Base-by-base conservation (phyloP, 1,139 yeast species). In the Taphrina deformans region DNA sequence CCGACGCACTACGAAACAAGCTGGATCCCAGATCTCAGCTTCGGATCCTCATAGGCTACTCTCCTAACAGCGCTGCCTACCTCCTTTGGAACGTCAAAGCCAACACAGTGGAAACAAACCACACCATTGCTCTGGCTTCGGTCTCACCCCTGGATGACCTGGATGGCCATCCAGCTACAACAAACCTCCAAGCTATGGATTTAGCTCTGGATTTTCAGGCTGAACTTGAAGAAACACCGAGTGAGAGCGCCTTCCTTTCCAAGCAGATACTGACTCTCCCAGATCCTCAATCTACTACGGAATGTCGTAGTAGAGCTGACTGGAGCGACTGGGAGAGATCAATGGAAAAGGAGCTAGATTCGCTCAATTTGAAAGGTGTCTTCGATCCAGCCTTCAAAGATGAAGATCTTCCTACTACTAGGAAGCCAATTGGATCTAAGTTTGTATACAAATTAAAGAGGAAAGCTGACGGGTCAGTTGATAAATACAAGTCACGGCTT, bases 401-500 rank as follows among this genome's bases (percentile, higher is more conserved):
- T 7, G 7, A 18, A 6, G 21, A 40, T n/a, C 45, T 40, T 40
- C 45, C 45, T n/a, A n/a, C 16, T 7, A 5, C 21, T 7, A 6
- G 45, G 14, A 40, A 40, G 45, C 45, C 45, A 7, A 50, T 27
- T 3, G 55, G 55, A 26, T 27, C 26, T n/a, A 62, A 50, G 44
- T 63, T 68, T 61, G 59, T 63, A 10, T 62, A 56, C 59, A 59
- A 35, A 24, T 27, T 48, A 40, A 67, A 67, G 46, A 16, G 26
- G 14, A 46, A 52, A 14, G 48, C 46, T 10, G 40, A 33, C 31
- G 67, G 69, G 9, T 23, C 31, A 6, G 29, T 67, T 12, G 58
- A 66, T 27, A 35, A 50, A 24, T 65, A 44, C 46, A 67, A 67
- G 52, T 60, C 66, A 12, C 48, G 68, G 26, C 55, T 67, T 10